Evolutionary conservation across 805 yeast species (phyloP).

Genomic region (Kurtzmaniella fragi): DNA sequence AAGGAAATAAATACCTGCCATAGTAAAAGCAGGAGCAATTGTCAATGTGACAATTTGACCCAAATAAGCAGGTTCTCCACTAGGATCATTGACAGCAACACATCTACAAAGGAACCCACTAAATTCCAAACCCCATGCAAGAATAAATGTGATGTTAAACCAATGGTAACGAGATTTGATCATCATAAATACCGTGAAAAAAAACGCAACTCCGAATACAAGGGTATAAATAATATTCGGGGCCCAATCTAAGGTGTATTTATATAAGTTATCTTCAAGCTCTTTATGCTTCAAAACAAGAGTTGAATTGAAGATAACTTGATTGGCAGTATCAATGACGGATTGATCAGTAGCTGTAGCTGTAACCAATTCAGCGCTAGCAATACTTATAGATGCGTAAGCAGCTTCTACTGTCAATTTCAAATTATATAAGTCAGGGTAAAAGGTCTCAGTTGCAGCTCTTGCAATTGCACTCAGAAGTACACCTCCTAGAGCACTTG

Average conservation of each 20-base stretch:
- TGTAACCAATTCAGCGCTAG: conserved; percentile 28
- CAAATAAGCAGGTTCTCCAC: conserved; percentile 17
- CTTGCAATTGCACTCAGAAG: conserved; percentile 1
- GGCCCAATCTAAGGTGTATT: conserved; percentile 17
- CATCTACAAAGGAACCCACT: conserved; percentile 36
- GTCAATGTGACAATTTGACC: conserved; percentile 33
- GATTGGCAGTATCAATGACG: conserved; percentile 24
- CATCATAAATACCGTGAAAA: conserved; percentile 22
- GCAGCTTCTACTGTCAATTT: conserved; percentile 29
- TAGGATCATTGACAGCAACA: conserved; percentile 20
- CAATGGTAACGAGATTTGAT: conserved; percentile 31
- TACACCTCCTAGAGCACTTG: not conserved
- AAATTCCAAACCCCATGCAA: conserved; percentile 32
- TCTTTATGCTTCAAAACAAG: conserved; percentile 26
- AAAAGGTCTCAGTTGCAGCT: conserved; percentile 17
- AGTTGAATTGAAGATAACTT: conserved; percentile 28
- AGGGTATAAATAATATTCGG: conserved; percentile 28
- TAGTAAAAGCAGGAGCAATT: conserved; percentile 37
- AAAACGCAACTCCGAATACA: conserved; percentile 19
- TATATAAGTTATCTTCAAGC: conserved; percentile 24
- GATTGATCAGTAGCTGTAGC: conserved; percentile 33
- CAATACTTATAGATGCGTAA: conserved; percentile 30
- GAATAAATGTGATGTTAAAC: conserved; percentile 33
- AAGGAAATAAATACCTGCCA: conserved; percentile 38
- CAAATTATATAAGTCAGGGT: conserved; percentile 13